A percentile compares a stretch with the other conserved stretches of the same genome.
Evolutionary conservation across 768 basidiomycete species (phyloP).

Genomic region (Rhizopogon vesiculosus): DNA sequence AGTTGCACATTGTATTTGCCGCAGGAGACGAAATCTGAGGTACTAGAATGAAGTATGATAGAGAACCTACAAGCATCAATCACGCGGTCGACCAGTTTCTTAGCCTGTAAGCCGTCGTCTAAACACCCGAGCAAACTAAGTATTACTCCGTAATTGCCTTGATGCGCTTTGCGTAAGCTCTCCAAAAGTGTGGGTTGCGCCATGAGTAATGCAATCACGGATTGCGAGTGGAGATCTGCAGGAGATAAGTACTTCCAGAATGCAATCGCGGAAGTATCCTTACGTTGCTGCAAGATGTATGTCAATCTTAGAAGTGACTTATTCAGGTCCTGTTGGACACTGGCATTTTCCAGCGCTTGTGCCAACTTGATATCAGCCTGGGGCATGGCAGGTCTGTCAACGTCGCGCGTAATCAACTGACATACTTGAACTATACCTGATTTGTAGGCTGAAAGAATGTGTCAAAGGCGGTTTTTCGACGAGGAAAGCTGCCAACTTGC

Average conservation of each 20-base stretch:
- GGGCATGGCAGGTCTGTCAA: slow-evolving; percentile 17
- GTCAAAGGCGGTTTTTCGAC: background rate
- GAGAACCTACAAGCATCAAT: slow-evolving; percentile 62
- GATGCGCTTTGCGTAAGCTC: slow-evolving; percentile 82
- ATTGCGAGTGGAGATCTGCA: slow-evolving; percentile 68
- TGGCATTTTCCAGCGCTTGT: slow-evolving; percentile 69
- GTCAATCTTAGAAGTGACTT: slow-evolving; percentile 74
- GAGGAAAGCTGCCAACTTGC: slow-evolving; percentile 28
- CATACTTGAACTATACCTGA: slow-evolving; percentile 18
- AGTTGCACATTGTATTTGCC: background rate
- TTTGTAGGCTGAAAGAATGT: slow-evolving; percentile 16
- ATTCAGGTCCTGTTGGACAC: slow-evolving; percentile 74
- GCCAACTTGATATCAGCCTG: slow-evolving; percentile 52
- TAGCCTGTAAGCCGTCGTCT: slow-evolving; percentile 81
- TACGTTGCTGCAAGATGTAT: slow-evolving; percentile 77
- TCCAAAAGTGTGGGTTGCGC: slow-evolving; percentile 77
- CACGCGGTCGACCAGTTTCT: slow-evolving; percentile 84
- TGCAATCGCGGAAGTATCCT: slow-evolving; percentile 10
- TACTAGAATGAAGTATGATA: background rate
- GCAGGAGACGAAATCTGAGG: background rate
- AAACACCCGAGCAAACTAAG: slow-evolving; percentile 90
- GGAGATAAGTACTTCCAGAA: background rate
- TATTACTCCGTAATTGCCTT: slow-evolving; percentile 89
- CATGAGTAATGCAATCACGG: slow-evolving; percentile 82
- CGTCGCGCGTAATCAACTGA: background rate